Evolutionary conservation across 164 flowering plant species (phyloP), one percentile per base, ranked within the genome.

Genomic region (Magnolia changhungtana): DNA sequence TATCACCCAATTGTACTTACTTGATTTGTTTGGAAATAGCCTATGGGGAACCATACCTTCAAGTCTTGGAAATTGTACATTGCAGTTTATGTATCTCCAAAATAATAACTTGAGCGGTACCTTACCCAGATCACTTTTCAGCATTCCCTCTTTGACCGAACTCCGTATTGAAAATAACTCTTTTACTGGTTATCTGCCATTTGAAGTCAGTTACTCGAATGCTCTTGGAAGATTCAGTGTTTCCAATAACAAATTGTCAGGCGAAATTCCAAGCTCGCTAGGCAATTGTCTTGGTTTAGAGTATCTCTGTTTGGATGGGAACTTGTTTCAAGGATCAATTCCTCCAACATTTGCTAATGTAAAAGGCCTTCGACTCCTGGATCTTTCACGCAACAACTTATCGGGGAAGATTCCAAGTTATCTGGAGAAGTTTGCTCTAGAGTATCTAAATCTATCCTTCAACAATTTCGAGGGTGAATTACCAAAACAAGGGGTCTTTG

Each of bases 141-240:
- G 14, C 27, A 19, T 74, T 16, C 66, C 74, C 66, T 73, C 77
- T 4, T 8, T 80, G 59, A 7, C 67, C 6, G 72, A 84, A 0
- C 1, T 4, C 69, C 23, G 73, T 3, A 58, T 65, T 4, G 21
- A 24, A 8, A 23, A 10, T 4, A 85, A 85, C 37, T 63, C 70
- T 50, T 72, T 85, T 18, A 59, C 59, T 37, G 85, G 85, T 1
- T 11, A 75, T 16, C 27, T 86, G 16, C 84, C 86, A 2, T 19
- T 9, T 8, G 84, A 82, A 49, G 78, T 82, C 3, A 86, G 85
- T 4, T 37, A 74, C 31, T 68, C 82, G 69, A 55, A 11, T 7
- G 72, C 65, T 49, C 78, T 81, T 3, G 65, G 16, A 1, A 1
- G 2, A 0, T 72, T 86, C 29, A 73, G 64, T 24, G 50, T 76